A percentile compares a stretch with the other conserved stretches of the same genome.
These are phyloP conservation scores for Auriscalpium microsporum DNA, from an alignment of 768 basidiomycete genomes.

Conservation along the genomic window DNA sequence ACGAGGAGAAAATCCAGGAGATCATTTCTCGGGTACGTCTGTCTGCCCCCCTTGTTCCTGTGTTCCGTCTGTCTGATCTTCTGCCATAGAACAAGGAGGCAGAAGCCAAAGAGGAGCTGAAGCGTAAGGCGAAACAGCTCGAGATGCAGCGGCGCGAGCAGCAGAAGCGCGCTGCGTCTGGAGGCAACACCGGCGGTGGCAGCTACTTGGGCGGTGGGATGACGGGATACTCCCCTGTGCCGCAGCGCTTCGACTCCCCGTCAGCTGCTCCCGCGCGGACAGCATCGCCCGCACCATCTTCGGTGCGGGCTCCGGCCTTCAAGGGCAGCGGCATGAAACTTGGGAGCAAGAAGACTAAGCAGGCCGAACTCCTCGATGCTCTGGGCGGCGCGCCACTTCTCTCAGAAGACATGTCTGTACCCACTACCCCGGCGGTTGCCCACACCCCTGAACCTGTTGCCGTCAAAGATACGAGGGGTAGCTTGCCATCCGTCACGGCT, in stretches of 20 bases:
- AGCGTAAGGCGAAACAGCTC: conserved; percentile 93
- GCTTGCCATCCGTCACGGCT: conserved; percentile 64
- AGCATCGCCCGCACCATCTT: conserved; percentile 38
- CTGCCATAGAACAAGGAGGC: conserved; percentile 85
- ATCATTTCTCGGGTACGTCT: conserved; percentile 83
- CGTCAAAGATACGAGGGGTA: conserved; percentile 47
- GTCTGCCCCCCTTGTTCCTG: background rate
- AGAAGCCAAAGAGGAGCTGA: conserved; percentile 98
- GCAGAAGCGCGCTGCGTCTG: conserved; percentile 60
- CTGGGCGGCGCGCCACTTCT: conserved; percentile 70
- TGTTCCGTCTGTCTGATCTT: background rate
- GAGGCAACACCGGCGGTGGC: conserved; percentile 37
- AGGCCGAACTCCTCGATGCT: conserved; percentile 81
- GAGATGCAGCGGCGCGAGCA: conserved; percentile 97
- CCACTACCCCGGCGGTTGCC: conserved; percentile 39
- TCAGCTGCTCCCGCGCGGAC: conserved; percentile 35
- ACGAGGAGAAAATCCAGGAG: conserved; percentile 94
- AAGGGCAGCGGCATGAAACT: conserved; percentile 96
- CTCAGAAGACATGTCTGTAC: conserved; percentile 45
- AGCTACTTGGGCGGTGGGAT: conserved; percentile 60
- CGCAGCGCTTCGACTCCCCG: conserved; percentile 61
- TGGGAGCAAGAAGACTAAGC: conserved; percentile 84
- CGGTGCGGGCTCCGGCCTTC: conserved; percentile 70
- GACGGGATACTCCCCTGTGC: conserved; percentile 62
- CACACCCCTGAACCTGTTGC: conserved; percentile 37